phyloP scores from a whole-genome alignment of 768 basidiomycete genomes.

The Coprinopsis marcescibilis region DNA sequence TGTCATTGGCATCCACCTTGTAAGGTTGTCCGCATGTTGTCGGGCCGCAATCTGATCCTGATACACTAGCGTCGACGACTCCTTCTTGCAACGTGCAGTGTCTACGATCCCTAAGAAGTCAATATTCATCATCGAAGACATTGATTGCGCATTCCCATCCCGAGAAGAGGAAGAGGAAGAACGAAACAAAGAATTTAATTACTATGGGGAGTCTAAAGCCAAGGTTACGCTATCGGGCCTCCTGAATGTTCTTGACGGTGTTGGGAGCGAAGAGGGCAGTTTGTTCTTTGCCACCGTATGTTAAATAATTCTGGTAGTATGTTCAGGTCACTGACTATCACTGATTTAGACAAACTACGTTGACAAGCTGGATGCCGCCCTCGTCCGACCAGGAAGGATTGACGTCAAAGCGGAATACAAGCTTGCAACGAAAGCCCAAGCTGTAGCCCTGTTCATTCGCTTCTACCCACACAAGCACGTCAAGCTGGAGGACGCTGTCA shows the following conservation, averaged over 20 bases:
- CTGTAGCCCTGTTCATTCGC: conserved; percentile 38
- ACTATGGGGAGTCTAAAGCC: conserved; percentile 19
- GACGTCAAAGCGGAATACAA: conserved; percentile 49
- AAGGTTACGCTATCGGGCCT: conserved; percentile 49
- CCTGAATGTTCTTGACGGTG: conserved; percentile 55
- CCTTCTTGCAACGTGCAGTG: conserved; percentile 38
- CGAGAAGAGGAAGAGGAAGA: conserved; percentile 28
- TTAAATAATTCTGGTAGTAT: background rate
- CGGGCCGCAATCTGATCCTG: conserved; percentile 5
- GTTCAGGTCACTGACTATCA: background rate
- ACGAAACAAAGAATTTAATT: too few species aligned
- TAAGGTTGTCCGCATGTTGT: conserved; percentile 19
- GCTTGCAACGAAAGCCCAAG: conserved; percentile 40
- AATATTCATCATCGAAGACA: conserved; percentile 56
- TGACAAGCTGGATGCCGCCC: conserved; percentile 46
- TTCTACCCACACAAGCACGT: conserved; percentile 37
- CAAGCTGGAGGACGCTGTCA: background rate
- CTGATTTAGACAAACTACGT: conserved; percentile 43
- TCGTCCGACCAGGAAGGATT: conserved; percentile 55
- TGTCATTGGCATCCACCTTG: conserved; percentile 45
- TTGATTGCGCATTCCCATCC: conserved; percentile 47
- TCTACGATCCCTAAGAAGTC: conserved; percentile 43
- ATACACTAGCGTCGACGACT: conserved; percentile 50
- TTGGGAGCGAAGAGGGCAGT: conserved; percentile 56
- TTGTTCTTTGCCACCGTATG: conserved; percentile 53